Base-by-base conservation (phyloP, 345 rosid species). In the Rhizophora apiculata region DNA sequence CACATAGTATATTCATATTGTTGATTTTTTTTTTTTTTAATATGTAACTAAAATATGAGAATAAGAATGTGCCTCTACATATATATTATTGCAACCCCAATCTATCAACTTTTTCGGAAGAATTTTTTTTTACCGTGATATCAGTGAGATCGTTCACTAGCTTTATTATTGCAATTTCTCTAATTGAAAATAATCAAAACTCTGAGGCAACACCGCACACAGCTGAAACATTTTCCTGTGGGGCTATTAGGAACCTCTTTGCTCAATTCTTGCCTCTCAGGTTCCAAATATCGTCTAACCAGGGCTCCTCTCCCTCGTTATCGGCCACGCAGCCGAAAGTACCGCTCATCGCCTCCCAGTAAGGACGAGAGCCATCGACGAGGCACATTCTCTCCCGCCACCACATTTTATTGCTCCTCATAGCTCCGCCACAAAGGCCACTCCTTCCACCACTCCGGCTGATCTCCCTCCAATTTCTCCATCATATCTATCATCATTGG, bases 351-450 rank as follows among this genome's bases (percentile, higher is more conserved):
- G 9, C 9, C 6, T 55, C 59, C 59, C 59, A 55, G 59, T 22
- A 55, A 55, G 59, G 59, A 13, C 5, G 4, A 3, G 0, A 53
- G 6, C 24, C 57, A 3, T 53, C 57, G 15, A 39, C 4, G 48
- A 11, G 2, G 16, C 11, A 39, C 26, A 20, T 19, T 21, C 24
- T 10, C 24, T n/a, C 11, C 6, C 5, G 31, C 18, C 6, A 13
- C 63, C 39, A 68, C 63, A 57, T 37, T 37, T 37, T 54, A 39
- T 39, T 57, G 19, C 39, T 68, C 71, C 62, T 68, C 71, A 27
- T 57, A 57, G 6, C 24, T 57, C 62, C 62, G 37, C 21, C 8
- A 34, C 52, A 67, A 26, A 6, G 70, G 70, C 63, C 53, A 67
- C 36, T 67, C 62, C 24, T 56, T 51, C 70, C 53, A 36, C 70